Percentiles rank a stretch among this genome's conserved stretches.
phyloP scores from a whole-genome alignment of 768 basidiomycete species.

The Serendipita vermifera region DNA sequence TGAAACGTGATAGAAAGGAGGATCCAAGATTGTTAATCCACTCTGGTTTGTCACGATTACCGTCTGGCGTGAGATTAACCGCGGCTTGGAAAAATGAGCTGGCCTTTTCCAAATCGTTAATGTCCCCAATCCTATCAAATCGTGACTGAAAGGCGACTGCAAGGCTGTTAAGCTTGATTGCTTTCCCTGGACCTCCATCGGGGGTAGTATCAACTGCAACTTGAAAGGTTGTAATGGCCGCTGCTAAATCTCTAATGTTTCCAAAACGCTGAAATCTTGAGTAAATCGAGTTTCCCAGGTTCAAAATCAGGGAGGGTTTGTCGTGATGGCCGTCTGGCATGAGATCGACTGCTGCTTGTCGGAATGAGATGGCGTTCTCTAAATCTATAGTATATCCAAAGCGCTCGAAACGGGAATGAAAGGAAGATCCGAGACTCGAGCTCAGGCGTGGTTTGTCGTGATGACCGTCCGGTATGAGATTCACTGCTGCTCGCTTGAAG shows the following conservation, averaged over 20 bases:
- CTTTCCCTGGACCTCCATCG: neutral
- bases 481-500: too few relatives aligned
- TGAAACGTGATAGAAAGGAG: slow-evolving; percentile 19
- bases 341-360: slow-evolving; percentile 12
- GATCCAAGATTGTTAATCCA: slow-evolving; percentile 18
- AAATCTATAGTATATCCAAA: too few relatives aligned
- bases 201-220: slow-evolving; percentile 1
- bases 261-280: too few relatives aligned
- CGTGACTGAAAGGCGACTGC: slow-evolving; percentile 17
- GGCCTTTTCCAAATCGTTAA: slow-evolving; percentile 20
- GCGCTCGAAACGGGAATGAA: neutral
- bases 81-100: slow-evolving; percentile 14
- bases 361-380: slow-evolving; percentile 13
- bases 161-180: slow-evolving; percentile 15
- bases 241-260: too few relatives aligned
- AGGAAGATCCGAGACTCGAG: slow-evolving; percentile 16
- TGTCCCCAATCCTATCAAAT: slow-evolving; percentile 19
- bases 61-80: slow-evolving; percentile 14
- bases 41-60: neutral
- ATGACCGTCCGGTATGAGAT: too few relatives aligned
- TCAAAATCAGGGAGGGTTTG: too few relatives aligned
- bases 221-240: too few relatives aligned
- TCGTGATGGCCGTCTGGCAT: slow-evolving; percentile 7
- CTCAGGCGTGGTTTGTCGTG: too few relatives aligned
- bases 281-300: too few relatives aligned